Percentiles rank a stretch among this genome's conserved stretches.
phyloP scores from a whole-genome alignment of 2,329 filamentous ascomycete genomes.

The Aspergillus viridinutans region DNA sequence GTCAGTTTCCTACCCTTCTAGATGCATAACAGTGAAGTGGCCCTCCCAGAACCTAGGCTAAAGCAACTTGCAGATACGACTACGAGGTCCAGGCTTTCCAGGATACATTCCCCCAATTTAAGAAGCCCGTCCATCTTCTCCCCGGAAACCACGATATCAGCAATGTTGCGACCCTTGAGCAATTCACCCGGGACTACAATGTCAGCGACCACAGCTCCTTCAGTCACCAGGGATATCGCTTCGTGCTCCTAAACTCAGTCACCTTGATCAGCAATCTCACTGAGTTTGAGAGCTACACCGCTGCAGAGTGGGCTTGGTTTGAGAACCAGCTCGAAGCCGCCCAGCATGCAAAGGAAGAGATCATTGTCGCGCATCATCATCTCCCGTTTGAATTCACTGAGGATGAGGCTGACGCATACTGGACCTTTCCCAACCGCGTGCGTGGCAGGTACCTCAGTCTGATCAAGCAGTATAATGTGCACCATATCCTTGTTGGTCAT shows the following conservation, averaged over 20 bases:
- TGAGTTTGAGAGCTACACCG: slow-evolving; percentile 1
- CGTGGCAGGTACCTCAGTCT: neutral
- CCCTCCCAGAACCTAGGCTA: too few relatives aligned
- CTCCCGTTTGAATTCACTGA: slow-evolving; percentile 1
- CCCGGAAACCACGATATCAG: too few relatives aligned
- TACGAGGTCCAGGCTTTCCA: too few relatives aligned
- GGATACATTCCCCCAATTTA: too few relatives aligned
- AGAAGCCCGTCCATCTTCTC: too few relatives aligned
- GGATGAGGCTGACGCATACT: neutral
- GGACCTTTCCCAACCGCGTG: slow-evolving; percentile 3
- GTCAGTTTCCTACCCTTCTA: too few relatives aligned
- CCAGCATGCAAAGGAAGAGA: neutral
- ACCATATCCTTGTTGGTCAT: slow-evolving; percentile 3
- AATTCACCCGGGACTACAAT: too few relatives aligned
- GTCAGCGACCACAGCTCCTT: too few relatives aligned
- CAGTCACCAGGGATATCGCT: too few relatives aligned
- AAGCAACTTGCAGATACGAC: too few relatives aligned
- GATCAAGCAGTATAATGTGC: neutral
- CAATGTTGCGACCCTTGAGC: too few relatives aligned
- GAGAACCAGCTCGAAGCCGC: neutral
- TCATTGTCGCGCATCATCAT: slow-evolving; percentile 4
- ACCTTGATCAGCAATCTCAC: slow-evolving; percentile 1
- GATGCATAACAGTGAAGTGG: too few relatives aligned
- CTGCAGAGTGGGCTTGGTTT: slow-evolving; percentile 1
- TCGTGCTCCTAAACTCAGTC: neutral